Evolutionary conservation across 140 eudicot genomes (phyloP).

Genomic region (Senecio squalidus): DNA sequence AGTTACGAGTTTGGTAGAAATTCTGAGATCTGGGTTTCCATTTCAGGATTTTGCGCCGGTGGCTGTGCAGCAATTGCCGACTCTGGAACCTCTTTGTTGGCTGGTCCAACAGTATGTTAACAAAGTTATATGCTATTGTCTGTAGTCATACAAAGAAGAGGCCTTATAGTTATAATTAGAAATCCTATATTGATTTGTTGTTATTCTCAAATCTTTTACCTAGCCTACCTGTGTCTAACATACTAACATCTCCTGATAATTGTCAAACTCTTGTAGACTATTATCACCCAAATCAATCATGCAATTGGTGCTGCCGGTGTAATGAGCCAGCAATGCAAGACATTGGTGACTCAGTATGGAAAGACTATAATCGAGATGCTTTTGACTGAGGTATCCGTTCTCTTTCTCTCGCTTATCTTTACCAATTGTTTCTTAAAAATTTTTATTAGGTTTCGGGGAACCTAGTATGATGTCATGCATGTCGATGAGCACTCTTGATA

Average conservation of each 20-base stretch:
- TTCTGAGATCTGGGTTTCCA: conserved; percentile 2
- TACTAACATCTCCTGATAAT: background rate
- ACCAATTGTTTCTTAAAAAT: background rate
- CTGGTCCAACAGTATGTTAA: conserved; percentile 87
- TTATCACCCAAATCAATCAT: conserved; percentile 61
- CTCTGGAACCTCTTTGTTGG: conserved; percentile 85
- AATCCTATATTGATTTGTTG: background rate
- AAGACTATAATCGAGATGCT: conserved; percentile 58
- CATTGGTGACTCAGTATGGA: conserved; percentile 60
- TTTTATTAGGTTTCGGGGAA: too few species aligned
- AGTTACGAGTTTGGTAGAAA: conserved; percentile 9
- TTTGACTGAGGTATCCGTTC: conserved; percentile 30
- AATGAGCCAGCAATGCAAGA: conserved; percentile 65
- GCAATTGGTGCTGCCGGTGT: conserved; percentile 79
- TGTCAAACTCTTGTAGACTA: conserved; percentile 28
- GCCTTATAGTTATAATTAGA: too few species aligned
- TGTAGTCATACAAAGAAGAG: too few species aligned
- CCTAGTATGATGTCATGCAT: background rate
- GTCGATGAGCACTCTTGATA: background rate
- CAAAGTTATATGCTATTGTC: background rate
- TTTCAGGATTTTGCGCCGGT: conserved; percentile 60
- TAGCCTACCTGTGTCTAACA: conserved; percentile 13
- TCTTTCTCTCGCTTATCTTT: background rate
- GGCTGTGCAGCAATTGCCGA: conserved; percentile 92
- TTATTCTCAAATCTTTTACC: background rate